phyloP scores from a whole-genome alignment of 2,329 filamentous ascomycete species.

The Claviceps maximensis region DNA sequence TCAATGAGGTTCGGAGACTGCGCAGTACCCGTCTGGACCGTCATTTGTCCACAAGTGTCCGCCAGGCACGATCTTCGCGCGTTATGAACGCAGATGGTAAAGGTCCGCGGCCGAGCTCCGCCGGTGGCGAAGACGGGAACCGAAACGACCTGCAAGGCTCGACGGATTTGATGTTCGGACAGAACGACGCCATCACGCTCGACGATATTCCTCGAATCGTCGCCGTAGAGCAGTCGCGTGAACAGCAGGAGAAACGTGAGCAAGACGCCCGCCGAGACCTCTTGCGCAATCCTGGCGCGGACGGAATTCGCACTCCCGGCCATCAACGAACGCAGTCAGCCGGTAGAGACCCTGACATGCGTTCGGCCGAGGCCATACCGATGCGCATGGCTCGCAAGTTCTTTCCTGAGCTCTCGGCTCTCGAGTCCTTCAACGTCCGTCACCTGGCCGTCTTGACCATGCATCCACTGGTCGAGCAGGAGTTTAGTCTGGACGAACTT shows the following conservation, averaged over 20 bases:
- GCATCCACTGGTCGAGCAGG: slow-evolving; percentile 77
- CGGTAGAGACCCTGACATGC: slow-evolving; percentile 36
- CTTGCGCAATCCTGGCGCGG: slow-evolving; percentile 40
- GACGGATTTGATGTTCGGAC: slow-evolving; percentile 74
- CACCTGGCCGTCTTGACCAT: slow-evolving; percentile 91
- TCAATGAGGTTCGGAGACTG: slow-evolving; percentile 85
- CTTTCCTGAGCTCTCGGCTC: slow-evolving; percentile 86
- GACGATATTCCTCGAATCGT: slow-evolving; percentile 96
- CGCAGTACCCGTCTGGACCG: slow-evolving; percentile 91
- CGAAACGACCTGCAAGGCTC: slow-evolving; percentile 32
- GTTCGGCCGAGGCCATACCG: slow-evolving; percentile 38
- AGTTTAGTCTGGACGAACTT: slow-evolving; percentile 90
- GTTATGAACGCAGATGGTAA: slow-evolving; percentile 57
- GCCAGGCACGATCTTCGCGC: slow-evolving; percentile 76
- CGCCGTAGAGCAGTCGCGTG: slow-evolving; percentile 85
- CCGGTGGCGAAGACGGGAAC: slow-evolving; percentile 47
- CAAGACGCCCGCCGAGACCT: slow-evolving; percentile 43
- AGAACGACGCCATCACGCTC: slow-evolving; percentile 80
- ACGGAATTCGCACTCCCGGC: slow-evolving; percentile 43
- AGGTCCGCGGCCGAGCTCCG: slow-evolving; percentile 63
- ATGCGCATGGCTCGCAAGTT: slow-evolving; percentile 58
- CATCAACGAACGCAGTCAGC: slow-evolving; percentile 50
- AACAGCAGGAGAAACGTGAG: slow-evolving; percentile 63
- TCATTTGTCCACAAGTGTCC: slow-evolving; percentile 83
- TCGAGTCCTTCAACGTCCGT: slow-evolving; percentile 95